These are phyloP conservation scores for Cryptococcus sp. DNA, from an alignment of 1,284 basidiomycete genomes.

Conservation along the genomic window DNA sequence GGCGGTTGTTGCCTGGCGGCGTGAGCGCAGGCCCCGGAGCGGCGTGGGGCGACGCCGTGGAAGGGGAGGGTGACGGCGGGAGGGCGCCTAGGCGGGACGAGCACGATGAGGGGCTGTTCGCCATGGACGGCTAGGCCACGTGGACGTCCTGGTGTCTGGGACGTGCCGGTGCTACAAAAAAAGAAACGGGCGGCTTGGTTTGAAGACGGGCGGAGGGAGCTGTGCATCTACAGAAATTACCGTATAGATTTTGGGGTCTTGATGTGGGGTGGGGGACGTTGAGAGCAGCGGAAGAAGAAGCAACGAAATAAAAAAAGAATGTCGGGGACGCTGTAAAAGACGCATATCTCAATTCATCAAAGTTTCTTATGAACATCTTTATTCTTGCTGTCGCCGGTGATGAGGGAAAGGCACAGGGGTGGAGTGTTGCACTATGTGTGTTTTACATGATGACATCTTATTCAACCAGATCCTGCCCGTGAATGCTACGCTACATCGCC, in stretches of 20 bases:
- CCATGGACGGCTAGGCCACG: conserved; percentile 26
- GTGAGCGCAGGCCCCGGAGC: not conserved
- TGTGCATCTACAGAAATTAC: no score
- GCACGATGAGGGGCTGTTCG: conserved; percentile 43
- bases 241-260: no score
- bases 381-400: conserved; percentile 45
- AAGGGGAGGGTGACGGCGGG: not conserved
- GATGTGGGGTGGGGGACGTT: not conserved
- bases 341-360: no score
- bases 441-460: no score
- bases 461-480: conserved; percentile 67
- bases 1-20: conserved; percentile 2
- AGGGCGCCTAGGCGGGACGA: conserved; percentile 22
- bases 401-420: no score
- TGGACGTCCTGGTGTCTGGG: not conserved
- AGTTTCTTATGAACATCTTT: no score
- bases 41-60: not conserved
- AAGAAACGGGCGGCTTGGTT: not conserved
- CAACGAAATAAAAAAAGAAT: no score
- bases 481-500: conserved; percentile 88
- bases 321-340: no score
- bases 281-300: conserved; percentile 36
- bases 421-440: no score
- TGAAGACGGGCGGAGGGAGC: no score
- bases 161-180: no score